Evolutionary conservation across 2,329 filamentous ascomycete species (phyloP), one percentile per base, ranked within the genome.

Genomic region (Aspergillus calidoustus): DNA sequence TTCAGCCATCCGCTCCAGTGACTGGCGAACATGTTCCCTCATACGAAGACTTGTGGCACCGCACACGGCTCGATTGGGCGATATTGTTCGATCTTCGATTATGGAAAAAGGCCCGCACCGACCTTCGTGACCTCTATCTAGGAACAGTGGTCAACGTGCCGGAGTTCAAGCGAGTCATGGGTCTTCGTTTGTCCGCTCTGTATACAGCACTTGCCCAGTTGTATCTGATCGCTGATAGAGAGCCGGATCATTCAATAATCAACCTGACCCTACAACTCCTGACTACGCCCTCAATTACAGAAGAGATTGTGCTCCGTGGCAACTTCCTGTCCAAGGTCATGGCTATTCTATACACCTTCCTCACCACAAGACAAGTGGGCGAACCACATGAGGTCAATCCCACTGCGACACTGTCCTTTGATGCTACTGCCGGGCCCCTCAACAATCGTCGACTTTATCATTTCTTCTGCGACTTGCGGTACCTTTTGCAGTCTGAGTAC

Each of bases 171-270:
- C 89, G 94, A 22, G 88, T 99, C 9, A 83, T 99, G 59, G 93
- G 94, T 2, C 82, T 99, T 48, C 88, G 95, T n/a, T 96, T 99
- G 75, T 92, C 96, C 57, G 94, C 93, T 0, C 83, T 99, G 3
- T 99, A 99, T 78, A 98, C 95, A 1, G 91, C 91, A 2, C 81
- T 99, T 52, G 93, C 95, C 5, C 94, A 99, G 74, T 82, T 99
- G 3, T 99, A 98, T 75, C 86, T 99, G 31, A 95, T 99, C 66
- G 94, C 94, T 15, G 95, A 99, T 73, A 86, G 95, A 66, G 95
- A 99, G 75, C 95, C 95, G 2, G 95, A 99, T 72, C 94, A 98
- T 77, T 98, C 94, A 11, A 98, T 99, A 73, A 97, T 99, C 82
- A 97, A 97, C 73, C 86, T 99, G 43, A 98, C 94, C 4, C 82